Base-by-base conservation (phyloP, 345 rosid species). In the Citrus australasica region DNA sequence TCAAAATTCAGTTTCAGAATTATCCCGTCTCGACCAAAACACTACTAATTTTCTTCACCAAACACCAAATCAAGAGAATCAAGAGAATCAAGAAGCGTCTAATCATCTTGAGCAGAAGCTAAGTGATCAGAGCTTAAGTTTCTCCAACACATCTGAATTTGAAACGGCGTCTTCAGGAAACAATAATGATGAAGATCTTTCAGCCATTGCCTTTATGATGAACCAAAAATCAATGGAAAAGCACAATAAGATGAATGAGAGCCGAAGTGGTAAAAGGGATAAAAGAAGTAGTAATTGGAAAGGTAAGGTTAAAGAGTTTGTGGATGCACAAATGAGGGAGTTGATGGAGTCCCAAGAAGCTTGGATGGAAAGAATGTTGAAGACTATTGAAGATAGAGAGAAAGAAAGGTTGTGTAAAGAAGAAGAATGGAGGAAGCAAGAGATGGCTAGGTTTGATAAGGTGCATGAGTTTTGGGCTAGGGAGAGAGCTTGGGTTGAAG, bases 291-390 rank as follows among this genome's bases (percentile, higher is more conserved):
- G 51, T 46, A 46, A 46, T 2, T 88, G 88, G 87, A 87, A 81
- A 71, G 64, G 32, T 13, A 86, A 89, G 77, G 92, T 90, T 65
- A 85, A 84, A 83, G 81, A 73, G 13, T 86, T 86, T 11, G 85
- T 90, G 51, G 88, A 82, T 60, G 77, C 73, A 7, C 79, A 85
- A 37, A 81, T 89, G 90, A 82, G 75, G 83, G 87, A 76, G 79
- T 9, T 90, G 46, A 63, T 81, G 71, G 90, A 87, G 71, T 84
- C 77, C 28, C 94, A 90, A 73, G 94, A 90, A 78, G 79, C 78
- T 3, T 87, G 90, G 92, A 90, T 90, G 92, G 89, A 86, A 83
- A 87, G 77, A 73, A 87, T 86, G 88, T 7, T 84, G 92, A 90
- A 82, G 73, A 81, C 76, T 22, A 77, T 90, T 38, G 91, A 87